Evolutionary conservation across 805 yeast genomes (phyloP), one percentile per base, ranked within the genome.

Genomic region (Starmera amethionina): DNA sequence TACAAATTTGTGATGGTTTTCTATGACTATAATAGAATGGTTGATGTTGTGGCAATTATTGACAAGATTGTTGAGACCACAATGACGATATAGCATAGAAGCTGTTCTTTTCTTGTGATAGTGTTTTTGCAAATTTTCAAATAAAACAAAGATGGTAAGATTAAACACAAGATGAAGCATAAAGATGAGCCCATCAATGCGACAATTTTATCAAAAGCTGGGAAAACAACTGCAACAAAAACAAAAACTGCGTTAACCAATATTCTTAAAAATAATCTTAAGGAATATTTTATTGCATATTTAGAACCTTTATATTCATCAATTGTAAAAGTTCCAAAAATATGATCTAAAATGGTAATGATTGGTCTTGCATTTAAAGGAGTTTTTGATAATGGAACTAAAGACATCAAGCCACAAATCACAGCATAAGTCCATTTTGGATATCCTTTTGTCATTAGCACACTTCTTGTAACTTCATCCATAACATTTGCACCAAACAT

Each of bases 301-400:
- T 42, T 39, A 38, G 34, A 30, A 27, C 41, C 56, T 34, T 54
- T 52, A 11, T 34, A 38, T 13, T 50, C 50, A 0, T 54, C 42
- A 12, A 49, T 36, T 50, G 14, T 50, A 55, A n/a, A 57, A 54
- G 22, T 59, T 42, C 64, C 62, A 29, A 75, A 58, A n/a, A 77
- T 41, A 10, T 68, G 59, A 50, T 84, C 94, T 32, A 82, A 53
- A 1, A 87, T 77, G 1, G 89, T 70, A 29, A 84, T 74, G 27
- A 88, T 77, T 0, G 96, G 96, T 52, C 87, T 76, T 11, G 89
- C 84, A 48, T 80, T 81, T 33, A 87, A 67, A 1, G 96, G 95
- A 1, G 87, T 72, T 52, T 88, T 88, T 2, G 96, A 85, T 28
- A 87, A 58, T 1, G 96, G 95, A 19, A 88, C 74, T 7, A 86